phyloP scores from a whole-genome alignment of 1,284 basidiomycete genomes.

The Anthracocystis walkeri region DNA sequence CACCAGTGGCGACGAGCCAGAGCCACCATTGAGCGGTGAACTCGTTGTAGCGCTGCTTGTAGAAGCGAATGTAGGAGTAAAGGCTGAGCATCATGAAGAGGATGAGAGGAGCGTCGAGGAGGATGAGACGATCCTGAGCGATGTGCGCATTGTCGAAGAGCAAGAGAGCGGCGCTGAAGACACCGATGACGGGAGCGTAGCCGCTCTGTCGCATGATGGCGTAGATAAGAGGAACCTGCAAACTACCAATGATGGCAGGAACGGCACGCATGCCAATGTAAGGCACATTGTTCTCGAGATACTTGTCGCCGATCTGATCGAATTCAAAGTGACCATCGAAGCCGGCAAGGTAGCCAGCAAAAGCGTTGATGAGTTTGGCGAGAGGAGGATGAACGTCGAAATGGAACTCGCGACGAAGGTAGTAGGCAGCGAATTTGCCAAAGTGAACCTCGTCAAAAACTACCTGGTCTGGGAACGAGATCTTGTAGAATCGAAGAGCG shows the following conservation, averaged over 20 bases:
- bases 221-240: constrained; percentile 91
- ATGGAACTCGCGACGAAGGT: constrained; percentile 77
- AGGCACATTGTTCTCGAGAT: constrained; percentile 86
- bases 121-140: constrained; percentile 92
- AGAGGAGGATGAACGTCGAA: constrained; percentile 98
- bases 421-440: constrained; percentile 69
- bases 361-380: constrained; percentile 73
- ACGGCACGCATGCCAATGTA: constrained; percentile 93
- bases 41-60: constrained; percentile 85
- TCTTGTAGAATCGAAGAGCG: constrained; percentile 53
- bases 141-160: constrained; percentile 98
- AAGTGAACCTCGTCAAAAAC: constrained; percentile 70
- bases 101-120: constrained; percentile 92
- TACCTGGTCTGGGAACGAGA: constrained; percentile 62
- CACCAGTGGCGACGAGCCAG: constrained; percentile 90
- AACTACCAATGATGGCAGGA: constrained; percentile 87
- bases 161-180: constrained; percentile 86
- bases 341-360: constrained; percentile 94
- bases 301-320: constrained; percentile 94
- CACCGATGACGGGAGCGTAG: constrained; percentile 87
- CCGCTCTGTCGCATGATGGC: constrained; percentile 98
- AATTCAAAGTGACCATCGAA: constrained; percentile 95
- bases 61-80: constrained; percentile 94
- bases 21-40: constrained; percentile 80
- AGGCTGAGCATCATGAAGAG: constrained; percentile 96